phyloP scores from a whole-genome alignment of 306 rosid species.

The Mimosa bimucronata region DNA sequence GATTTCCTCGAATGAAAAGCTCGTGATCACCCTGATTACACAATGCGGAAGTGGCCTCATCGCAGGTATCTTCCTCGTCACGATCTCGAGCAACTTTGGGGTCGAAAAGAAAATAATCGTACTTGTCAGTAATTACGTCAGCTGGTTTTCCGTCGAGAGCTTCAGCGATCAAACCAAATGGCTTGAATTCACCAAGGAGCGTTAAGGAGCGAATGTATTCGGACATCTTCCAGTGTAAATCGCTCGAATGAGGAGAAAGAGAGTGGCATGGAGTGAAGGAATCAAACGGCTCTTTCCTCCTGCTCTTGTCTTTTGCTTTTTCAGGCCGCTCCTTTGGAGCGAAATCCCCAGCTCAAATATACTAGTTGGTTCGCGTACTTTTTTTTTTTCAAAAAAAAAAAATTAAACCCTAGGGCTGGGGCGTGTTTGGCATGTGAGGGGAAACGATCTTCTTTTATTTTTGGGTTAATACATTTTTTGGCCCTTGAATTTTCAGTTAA shows the following conservation, averaged over 20 bases:
- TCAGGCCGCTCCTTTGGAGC: too few species aligned
- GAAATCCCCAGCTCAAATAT: neutral
- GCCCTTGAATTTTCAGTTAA: too few species aligned
- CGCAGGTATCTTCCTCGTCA: slow-evolving; percentile 58
- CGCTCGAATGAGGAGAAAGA: slow-evolving; percentile 5
- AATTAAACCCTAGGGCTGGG: neutral
- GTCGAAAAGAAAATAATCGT: slow-evolving; percentile 85
- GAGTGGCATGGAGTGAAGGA: neutral
- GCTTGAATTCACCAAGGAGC: slow-evolving; percentile 94
- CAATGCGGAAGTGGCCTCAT: slow-evolving; percentile 56
- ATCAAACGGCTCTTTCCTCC: neutral
- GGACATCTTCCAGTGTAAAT: slow-evolving; percentile 47
- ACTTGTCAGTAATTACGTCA: slow-evolving; percentile 61
- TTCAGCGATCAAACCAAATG: slow-evolving; percentile 92
- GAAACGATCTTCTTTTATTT: neutral
- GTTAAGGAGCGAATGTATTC: slow-evolving; percentile 67
- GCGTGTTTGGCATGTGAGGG: neutral
- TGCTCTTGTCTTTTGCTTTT: neutral
- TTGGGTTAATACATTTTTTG: too few species aligned
- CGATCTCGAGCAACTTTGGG: slow-evolving; percentile 65
- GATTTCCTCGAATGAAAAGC: slow-evolving; percentile 78
- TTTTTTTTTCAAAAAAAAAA: neutral
- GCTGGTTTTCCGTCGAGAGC: slow-evolving; percentile 83
- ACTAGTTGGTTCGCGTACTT: neutral
- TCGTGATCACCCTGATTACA: slow-evolving; percentile 77